These are phyloP conservation scores for Chlorella sp. DNA, from an alignment of 139 green algal species.

Conservation along the genomic window DNA sequence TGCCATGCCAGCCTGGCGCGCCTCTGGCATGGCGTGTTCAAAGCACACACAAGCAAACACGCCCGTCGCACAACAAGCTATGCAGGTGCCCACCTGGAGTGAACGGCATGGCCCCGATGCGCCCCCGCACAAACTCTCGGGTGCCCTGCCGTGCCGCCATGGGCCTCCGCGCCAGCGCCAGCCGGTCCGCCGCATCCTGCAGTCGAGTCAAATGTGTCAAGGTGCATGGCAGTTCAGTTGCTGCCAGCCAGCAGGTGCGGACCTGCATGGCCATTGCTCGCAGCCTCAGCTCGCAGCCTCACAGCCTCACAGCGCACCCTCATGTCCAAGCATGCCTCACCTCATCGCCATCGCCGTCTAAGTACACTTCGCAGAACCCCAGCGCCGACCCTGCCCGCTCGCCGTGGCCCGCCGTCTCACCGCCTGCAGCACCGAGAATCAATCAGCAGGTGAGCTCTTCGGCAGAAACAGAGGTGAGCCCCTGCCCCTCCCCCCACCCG, in stretches of 20 bases:
- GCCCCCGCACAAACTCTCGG: conserved; percentile 64
- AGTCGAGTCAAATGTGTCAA: too few relatives aligned
- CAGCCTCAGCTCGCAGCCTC: not conserved
- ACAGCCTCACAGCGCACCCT: too few relatives aligned
- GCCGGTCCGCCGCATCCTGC: conserved; percentile 4
- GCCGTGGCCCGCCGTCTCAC: not conserved
- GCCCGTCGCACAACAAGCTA: too few relatives aligned
- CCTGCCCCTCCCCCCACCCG: too few relatives aligned
- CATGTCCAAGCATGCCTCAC: not conserved
- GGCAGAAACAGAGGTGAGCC: too few relatives aligned
- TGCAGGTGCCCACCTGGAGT: conserved; percentile 65
- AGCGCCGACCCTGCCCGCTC: conserved; percentile 5
- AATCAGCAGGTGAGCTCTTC: too few relatives aligned
- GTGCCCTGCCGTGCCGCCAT: conserved; percentile 42
- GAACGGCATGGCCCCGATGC: conserved; percentile 67
- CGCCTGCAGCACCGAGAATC: not conserved
- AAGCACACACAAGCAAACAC: too few relatives aligned
- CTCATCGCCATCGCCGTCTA: conserved; percentile 22
- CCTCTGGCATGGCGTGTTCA: too few relatives aligned
- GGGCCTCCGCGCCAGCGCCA: conserved; percentile 32
- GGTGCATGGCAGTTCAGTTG: not conserved
- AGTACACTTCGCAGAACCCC: conserved; percentile 40
- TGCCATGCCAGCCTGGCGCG: too few relatives aligned
- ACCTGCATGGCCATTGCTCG: not conserved
- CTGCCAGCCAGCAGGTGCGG: not conserved